Conservation (phyloP, 2,329 filamentous ascomycete species). For the Paramyrothecium sp. region DNA sequence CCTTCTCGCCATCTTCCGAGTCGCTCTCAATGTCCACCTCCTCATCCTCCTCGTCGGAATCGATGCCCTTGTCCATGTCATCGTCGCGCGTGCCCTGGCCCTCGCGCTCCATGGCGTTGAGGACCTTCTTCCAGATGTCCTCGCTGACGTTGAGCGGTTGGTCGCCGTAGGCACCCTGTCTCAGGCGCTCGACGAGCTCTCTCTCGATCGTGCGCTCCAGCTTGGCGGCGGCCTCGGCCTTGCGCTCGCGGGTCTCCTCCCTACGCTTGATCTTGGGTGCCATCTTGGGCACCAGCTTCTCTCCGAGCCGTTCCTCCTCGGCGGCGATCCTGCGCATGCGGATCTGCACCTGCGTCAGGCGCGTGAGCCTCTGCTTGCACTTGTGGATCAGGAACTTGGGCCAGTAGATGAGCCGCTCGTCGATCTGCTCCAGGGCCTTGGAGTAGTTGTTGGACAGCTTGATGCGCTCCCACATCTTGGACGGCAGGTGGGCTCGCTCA, state of each 20-base stretch:
- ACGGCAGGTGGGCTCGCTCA: slow-evolving; percentile 83
- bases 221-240: slow-evolving; percentile 82
- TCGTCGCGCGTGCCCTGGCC: slow-evolving; percentile 81
- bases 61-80: slow-evolving; percentile 84
- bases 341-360: slow-evolving; percentile 89
- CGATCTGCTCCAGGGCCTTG: slow-evolving; percentile 83
- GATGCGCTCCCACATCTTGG: slow-evolving; percentile 92
- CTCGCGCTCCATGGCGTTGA: slow-evolving; percentile 83
- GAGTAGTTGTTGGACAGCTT: slow-evolving; percentile 88
- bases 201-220: slow-evolving; percentile 94
- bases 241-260: slow-evolving; percentile 73
- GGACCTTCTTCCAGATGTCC: slow-evolving; percentile 94
- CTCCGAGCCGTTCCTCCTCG: slow-evolving; percentile 86
- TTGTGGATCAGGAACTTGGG: slow-evolving; percentile 92
- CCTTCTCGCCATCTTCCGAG: slow-evolving; percentile 60
- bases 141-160: slow-evolving; percentile 94
- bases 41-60: slow-evolving; percentile 64
- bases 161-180: slow-evolving; percentile 92
- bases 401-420: slow-evolving; percentile 86
- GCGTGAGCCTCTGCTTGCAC: slow-evolving; percentile 92
- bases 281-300: slow-evolving; percentile 82
- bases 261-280: slow-evolving; percentile 84
- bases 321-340: slow-evolving; percentile 75
- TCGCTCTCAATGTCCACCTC: slow-evolving; percentile 34
- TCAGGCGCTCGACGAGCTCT: slow-evolving; percentile 85